Conservation (phyloP, 2,329 filamentous ascomycete species). For the Coleophoma crateriformis region DNA sequence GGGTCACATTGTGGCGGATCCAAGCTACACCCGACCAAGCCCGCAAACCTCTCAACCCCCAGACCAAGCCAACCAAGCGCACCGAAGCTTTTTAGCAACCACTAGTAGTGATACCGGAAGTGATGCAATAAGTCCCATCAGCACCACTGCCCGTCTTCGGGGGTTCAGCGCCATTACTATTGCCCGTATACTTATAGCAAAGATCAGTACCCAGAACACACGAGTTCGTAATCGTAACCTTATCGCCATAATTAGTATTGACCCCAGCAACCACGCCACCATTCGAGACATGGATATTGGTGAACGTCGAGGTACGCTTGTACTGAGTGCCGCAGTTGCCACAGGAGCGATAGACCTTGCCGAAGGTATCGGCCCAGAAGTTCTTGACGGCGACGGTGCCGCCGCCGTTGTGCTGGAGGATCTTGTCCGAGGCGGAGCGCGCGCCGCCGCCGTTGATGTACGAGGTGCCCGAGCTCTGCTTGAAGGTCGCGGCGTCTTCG, state of each 20-base stretch:
- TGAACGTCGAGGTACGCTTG: conserved; percentile 36
- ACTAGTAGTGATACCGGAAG: conserved; percentile 9
- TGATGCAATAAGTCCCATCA: conserved; percentile 27
- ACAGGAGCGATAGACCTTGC: conserved; percentile 42
- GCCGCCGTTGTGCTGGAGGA: conserved; percentile 35
- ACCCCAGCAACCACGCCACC: conserved; percentile 42
- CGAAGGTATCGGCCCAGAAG: conserved; percentile 36
- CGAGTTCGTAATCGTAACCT: conserved; percentile 33
- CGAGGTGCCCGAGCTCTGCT: conserved; percentile 31
- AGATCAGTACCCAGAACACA: conserved; percentile 20
- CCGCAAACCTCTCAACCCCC: too few species aligned
- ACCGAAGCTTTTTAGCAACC: conserved; percentile 2
- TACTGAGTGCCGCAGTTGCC: conserved; percentile 39
- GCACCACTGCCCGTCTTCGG: conserved; percentile 31
- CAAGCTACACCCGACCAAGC: too few species aligned
- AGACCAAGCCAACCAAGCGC: too few species aligned
- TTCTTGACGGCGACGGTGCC: conserved; percentile 25
- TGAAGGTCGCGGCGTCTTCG: conserved; percentile 32
- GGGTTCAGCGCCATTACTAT: conserved; percentile 29
- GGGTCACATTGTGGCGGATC: too few species aligned
- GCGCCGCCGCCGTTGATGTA: conserved; percentile 37
- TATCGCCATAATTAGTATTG: conserved; percentile 44
- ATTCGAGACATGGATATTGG: conserved; percentile 33
- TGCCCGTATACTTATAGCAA: conserved; percentile 25
- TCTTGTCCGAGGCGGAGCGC: conserved; percentile 34